Evolutionary conservation across 2,329 filamentous ascomycete species (phyloP).

Genomic region (Cladorrhinum sp.): DNA sequence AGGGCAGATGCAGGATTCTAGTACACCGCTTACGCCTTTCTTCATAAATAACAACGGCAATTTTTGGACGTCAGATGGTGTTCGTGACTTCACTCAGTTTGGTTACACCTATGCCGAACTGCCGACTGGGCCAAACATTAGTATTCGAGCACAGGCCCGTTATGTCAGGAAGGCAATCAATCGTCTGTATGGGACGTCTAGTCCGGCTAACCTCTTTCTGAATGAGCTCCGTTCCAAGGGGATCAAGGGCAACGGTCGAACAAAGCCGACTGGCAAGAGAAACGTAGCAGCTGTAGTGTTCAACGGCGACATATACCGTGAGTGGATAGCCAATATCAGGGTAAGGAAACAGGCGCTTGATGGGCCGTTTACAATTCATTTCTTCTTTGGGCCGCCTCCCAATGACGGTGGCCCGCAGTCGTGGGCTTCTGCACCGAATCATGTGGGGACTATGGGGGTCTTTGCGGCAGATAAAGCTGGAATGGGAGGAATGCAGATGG

Average conservation of each 20-base stretch:
- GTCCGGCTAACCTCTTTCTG: conserved; percentile 34
- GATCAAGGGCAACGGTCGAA: conserved; percentile 1
- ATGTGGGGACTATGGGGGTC: conserved; percentile 60
- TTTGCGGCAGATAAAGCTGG: conserved; percentile 27
- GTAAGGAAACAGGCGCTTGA: conserved; percentile 59
- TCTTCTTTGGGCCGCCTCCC: conserved; percentile 62
- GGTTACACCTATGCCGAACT: conserved; percentile 72
- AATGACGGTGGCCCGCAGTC: conserved; percentile 39
- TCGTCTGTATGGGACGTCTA: conserved; percentile 54
- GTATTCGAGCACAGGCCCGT: conserved; percentile 28
- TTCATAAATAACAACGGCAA: conserved; percentile 53
- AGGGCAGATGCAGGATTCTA: conserved; percentile 52
- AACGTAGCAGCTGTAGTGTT: conserved; percentile 30
- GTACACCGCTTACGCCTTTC: conserved; percentile 65
- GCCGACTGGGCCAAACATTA: conserved; percentile 35
- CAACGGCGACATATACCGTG: conserved; percentile 43
- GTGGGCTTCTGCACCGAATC: conserved; percentile 53
- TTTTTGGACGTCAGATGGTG: conserved; percentile 66
- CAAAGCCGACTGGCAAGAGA: neutral
- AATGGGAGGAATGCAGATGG: conserved; percentile 32
- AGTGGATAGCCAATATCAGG: conserved; percentile 68
- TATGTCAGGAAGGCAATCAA: conserved; percentile 56
- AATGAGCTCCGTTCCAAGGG: conserved; percentile 16
- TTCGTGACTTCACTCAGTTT: conserved; percentile 58
- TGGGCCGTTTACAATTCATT: conserved; percentile 61